phyloP scores from a whole-genome alignment of 2,329 filamentous ascomycete genomes.

The Colletotrichum nymphaeae region DNA sequence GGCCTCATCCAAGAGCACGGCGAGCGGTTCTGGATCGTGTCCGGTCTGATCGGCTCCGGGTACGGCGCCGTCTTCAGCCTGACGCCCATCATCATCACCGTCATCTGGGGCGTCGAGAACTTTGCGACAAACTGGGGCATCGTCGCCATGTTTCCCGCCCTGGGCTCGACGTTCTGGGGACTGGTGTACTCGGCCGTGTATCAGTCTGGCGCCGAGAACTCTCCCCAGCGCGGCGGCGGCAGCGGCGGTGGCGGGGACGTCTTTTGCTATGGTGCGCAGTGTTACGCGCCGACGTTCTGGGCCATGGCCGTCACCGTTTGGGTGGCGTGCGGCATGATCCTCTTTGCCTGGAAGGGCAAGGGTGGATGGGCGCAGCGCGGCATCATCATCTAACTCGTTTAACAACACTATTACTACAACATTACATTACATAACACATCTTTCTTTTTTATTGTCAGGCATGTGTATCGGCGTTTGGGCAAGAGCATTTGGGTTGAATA shows the following conservation, averaged over 20 bases:
- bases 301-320: slow-evolving; percentile 85
- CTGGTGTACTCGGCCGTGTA: slow-evolving; percentile 88
- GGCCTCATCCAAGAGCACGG: slow-evolving; percentile 80
- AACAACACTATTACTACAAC: neutral
- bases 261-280: slow-evolving; percentile 84
- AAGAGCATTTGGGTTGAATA: neutral
- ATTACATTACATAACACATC: too few relatives aligned
- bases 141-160: slow-evolving; percentile 89
- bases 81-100: slow-evolving; percentile 91
- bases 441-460: neutral
- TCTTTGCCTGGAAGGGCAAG: slow-evolving; percentile 84
- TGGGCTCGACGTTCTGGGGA: slow-evolving; percentile 91
- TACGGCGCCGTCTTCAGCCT: slow-evolving; percentile 94
- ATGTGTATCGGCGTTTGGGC: slow-evolving; percentile 25
- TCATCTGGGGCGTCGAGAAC: slow-evolving; percentile 98
- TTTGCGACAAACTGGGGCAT: slow-evolving; percentile 99
- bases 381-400: slow-evolving; percentile 66
- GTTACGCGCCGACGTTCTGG: slow-evolving; percentile 88
- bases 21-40: slow-evolving; percentile 87
- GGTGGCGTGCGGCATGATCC: slow-evolving; percentile 77
- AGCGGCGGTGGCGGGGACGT: slow-evolving; percentile 55
- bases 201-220: slow-evolving; percentile 70
- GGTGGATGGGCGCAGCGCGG: slow-evolving; percentile 82
- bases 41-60: slow-evolving; percentile 85
- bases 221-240: slow-evolving; percentile 46